phyloP scores from a whole-genome alignment of 2,329 filamentous ascomycete species.

The Talaromyces sp. region DNA sequence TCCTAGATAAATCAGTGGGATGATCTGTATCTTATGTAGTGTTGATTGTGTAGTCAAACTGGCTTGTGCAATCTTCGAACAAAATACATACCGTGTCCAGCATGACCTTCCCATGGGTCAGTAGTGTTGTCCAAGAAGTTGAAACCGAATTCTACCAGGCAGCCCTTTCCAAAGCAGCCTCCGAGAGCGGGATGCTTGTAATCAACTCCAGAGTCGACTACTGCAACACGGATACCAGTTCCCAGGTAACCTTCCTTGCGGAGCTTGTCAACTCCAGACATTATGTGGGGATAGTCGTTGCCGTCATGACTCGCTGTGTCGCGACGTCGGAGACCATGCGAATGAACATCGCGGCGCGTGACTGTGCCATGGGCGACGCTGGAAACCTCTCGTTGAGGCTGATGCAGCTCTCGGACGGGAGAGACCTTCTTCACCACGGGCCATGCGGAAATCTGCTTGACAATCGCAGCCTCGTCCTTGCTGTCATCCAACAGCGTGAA shows the following conservation, averaged over 20 bases:
- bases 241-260: slow-evolving; percentile 20
- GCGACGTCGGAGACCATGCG: slow-evolving; percentile 6
- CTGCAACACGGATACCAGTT: slow-evolving; percentile 18
- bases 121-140: slow-evolving; percentile 53
- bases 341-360: neutral
- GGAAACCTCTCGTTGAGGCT: neutral
- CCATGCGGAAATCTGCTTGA: slow-evolving; percentile 11
- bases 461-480: slow-evolving; percentile 4
- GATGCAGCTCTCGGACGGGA: slow-evolving; percentile 8
- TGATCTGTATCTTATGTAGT: too few species aligned
- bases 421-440: slow-evolving; percentile 7
- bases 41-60: too few species aligned
- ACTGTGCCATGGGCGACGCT: slow-evolving; percentile 1
- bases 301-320: neutral
- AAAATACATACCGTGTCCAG: slow-evolving; percentile 2
- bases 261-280: slow-evolving; percentile 27
- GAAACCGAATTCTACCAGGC: slow-evolving; percentile 60
- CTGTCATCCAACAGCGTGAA: slow-evolving; percentile 8
- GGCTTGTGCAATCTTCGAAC: too few species aligned
- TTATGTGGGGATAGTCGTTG: slow-evolving; percentile 15
- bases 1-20: slow-evolving; percentile 24
- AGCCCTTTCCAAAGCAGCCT: slow-evolving; percentile 64
- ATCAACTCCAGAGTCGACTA: slow-evolving; percentile 50
- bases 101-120: slow-evolving; percentile 10
- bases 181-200: slow-evolving; percentile 66